Conservation (phyloP, 768 basidiomycete species). For the Termitomyces sp. region DNA sequence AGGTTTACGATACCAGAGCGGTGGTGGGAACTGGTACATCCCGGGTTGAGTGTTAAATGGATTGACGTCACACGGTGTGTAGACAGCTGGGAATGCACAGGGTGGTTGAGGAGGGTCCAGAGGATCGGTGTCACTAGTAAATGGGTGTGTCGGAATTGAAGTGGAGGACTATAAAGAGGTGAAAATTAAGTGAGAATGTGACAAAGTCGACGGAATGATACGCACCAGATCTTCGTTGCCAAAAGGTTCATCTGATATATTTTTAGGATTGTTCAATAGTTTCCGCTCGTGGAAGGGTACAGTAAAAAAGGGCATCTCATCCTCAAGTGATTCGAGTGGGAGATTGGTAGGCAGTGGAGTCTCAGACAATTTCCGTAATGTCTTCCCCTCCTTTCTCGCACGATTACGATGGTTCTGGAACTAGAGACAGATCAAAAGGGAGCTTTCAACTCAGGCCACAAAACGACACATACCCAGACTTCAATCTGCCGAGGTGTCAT, state of each 20-base stretch:
- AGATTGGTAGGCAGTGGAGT: conserved; percentile 17
- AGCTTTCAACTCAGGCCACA: no score
- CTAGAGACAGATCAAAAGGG: no score
- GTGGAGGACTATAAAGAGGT: no score
- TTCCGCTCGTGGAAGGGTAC: conserved; percentile 14
- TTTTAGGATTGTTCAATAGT: conserved; percentile 3
- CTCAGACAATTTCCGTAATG: conserved; percentile 14
- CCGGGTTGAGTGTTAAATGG: conserved; percentile 8
- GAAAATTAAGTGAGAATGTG: no score
- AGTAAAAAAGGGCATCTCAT: conserved; percentile 22
- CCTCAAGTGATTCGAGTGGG: conserved; percentile 18
- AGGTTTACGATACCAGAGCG: not conserved
- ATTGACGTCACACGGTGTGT: not conserved
- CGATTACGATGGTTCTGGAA: conserved; percentile 53
- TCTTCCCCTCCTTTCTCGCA: conserved; percentile 26
- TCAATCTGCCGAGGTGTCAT: conserved; percentile 49
- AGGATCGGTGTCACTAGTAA: not conserved
- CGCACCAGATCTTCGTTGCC: conserved; percentile 6
- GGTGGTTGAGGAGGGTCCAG: conserved; percentile 10
- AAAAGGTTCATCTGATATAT: conserved; percentile 9
- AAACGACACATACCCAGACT: conserved; percentile 51
- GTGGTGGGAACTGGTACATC: conserved; percentile 21
- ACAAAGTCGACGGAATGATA: no score
- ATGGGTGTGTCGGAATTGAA: no score
- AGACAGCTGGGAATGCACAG: conserved; percentile 25